Evolutionary conservation across 2,329 filamentous ascomycete genomes (phyloP).

Genomic region (Arthroderma sp.): DNA sequence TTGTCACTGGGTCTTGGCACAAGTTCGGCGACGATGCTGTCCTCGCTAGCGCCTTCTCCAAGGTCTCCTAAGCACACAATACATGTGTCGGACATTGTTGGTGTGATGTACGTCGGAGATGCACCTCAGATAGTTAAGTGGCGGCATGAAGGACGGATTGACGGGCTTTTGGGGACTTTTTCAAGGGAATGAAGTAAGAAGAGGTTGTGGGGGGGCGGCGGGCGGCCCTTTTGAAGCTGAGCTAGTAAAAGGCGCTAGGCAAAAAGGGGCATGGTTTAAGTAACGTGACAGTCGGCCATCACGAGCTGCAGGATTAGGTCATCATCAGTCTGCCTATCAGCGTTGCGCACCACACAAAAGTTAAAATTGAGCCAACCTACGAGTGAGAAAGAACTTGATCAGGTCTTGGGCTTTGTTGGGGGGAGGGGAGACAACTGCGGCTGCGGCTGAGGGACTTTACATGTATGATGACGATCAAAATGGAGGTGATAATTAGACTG

Average conservation of each 20-base stretch:
- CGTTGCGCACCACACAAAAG: too few relatives aligned
- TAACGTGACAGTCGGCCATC: conserved; percentile 23
- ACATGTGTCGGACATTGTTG: conserved; percentile 52
- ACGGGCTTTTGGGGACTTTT: conserved; percentile 11
- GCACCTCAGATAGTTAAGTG: conserved; percentile 18
- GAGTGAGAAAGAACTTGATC: too few relatives aligned
- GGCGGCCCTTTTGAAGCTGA: conserved; percentile 29
- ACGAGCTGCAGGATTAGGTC: neutral
- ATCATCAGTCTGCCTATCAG: neutral
- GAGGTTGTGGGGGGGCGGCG: conserved; percentile 13
- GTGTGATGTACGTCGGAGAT: conserved; percentile 18
- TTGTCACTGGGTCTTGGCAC: conserved; percentile 18
- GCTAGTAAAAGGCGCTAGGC: conserved; percentile 13
- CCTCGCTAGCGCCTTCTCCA: conserved; percentile 43
- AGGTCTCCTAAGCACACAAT: conserved; percentile 62
- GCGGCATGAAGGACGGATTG: conserved; percentile 27
- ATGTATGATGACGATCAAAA: too few relatives aligned
- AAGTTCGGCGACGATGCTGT: conserved; percentile 16
- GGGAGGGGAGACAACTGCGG: too few relatives aligned
- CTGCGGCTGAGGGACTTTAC: too few relatives aligned
- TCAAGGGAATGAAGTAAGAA: conserved; percentile 17
- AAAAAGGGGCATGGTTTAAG: conserved; percentile 4
- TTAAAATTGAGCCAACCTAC: too few relatives aligned
- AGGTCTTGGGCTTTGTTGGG: too few relatives aligned
- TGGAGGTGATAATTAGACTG: too few relatives aligned